These are phyloP conservation scores for Podaxis sp. DNA, from an alignment of 768 basidiomycete species.

Conservation along the genomic window DNA sequence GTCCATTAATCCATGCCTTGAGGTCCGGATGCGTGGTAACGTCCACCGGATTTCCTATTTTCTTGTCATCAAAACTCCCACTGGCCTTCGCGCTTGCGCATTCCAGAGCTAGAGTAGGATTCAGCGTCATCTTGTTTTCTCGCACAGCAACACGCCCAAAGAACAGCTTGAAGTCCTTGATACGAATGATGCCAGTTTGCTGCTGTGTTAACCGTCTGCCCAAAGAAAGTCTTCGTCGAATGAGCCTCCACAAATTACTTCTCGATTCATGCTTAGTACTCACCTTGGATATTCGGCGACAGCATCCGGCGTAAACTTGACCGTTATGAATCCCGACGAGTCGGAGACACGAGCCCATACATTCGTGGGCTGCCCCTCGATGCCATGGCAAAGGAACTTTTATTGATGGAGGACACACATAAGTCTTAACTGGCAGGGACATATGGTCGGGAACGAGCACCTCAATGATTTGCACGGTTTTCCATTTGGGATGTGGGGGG, in stretches of 20 bases:
- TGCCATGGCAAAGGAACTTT: conserved; percentile 54
- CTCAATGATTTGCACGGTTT: conserved; percentile 57
- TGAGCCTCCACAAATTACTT: neutral
- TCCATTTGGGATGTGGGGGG: conserved; percentile 31
- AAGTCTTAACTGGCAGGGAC: neutral
- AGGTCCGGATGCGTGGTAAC: conserved; percentile 40
- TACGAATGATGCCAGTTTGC: conserved; percentile 40
- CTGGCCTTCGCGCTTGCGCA: conserved; percentile 36
- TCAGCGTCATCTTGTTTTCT: conserved; percentile 31
- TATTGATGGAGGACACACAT: neutral
- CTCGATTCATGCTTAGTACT: conserved; percentile 15
- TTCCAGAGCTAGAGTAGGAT: conserved; percentile 47
- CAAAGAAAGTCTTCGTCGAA: conserved; percentile 19
- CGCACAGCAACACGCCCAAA: conserved; percentile 49
- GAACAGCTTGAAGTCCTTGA: conserved; percentile 47
- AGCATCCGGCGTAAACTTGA: conserved; percentile 52
- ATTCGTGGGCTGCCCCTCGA: conserved; percentile 29
- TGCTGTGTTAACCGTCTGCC: conserved; percentile 36
- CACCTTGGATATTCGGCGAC: conserved; percentile 37
- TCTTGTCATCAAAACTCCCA: conserved; percentile 40
- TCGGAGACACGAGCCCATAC: conserved; percentile 68
- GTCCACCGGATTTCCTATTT: conserved; percentile 47
- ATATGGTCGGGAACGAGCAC: conserved; percentile 25
- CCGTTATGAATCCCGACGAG: conserved; percentile 42
- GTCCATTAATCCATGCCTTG: conserved; percentile 49